Evolutionary conservation across 108 stramenopile species (phyloP).

Genomic region (Skeletonema costatum): DNA sequence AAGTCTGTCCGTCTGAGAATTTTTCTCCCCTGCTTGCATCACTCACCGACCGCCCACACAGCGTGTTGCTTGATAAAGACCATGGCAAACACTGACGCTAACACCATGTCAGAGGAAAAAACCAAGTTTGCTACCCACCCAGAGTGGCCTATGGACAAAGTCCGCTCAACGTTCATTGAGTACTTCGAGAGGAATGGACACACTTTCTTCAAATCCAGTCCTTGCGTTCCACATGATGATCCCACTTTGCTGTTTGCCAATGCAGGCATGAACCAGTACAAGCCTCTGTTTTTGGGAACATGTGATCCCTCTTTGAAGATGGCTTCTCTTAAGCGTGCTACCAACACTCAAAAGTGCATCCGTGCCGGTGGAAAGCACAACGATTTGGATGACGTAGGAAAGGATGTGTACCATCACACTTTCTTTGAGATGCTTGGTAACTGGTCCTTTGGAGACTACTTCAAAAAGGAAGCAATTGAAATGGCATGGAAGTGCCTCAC

Average conservation of each 20-base stretch:
- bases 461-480: constrained; percentile 97
- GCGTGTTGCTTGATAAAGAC: neutral
- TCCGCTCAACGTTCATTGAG: constrained; percentile 95
- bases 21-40: neutral
- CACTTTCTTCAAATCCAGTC: constrained; percentile 86
- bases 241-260: constrained; percentile 99
- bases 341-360: constrained; percentile 99
- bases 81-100: constrained; percentile 1
- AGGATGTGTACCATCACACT: constrained; percentile 99
- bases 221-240: constrained; percentile 99
- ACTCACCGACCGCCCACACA: neutral
- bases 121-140: constrained; percentile 37
- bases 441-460: constrained; percentile 99
- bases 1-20: neutral
- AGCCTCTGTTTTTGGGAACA: constrained; percentile 96
- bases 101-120: constrained; percentile 22
- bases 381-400: constrained; percentile 99
- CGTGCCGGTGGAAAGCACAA: constrained; percentile 99
- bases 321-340: constrained; percentile 87
- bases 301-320: constrained; percentile 91
- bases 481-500: constrained; percentile 98
- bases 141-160: constrained; percentile 94
- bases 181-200: constrained; percentile 91
- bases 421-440: constrained; percentile 99
- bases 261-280: constrained; percentile 99